phyloP scores from a whole-genome alignment of 192 early-diverging fungal genomes.

The Coemansia brasiliensis region DNA sequence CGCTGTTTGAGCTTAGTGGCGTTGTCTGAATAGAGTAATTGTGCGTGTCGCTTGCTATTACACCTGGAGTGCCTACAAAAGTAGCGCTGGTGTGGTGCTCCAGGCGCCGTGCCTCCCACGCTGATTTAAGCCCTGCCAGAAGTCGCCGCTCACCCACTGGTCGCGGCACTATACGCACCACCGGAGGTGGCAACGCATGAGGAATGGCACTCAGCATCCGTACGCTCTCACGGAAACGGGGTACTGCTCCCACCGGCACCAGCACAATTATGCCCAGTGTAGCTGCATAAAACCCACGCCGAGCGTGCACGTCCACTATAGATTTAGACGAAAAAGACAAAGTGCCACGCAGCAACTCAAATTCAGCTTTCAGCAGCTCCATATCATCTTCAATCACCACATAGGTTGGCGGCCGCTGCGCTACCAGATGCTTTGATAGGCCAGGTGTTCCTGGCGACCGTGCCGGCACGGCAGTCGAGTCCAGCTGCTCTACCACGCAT shows the following conservation, averaged over 20 bases:
- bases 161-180: constrained; percentile 35
- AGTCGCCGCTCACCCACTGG: constrained; percentile 40
- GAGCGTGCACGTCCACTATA: not conserved
- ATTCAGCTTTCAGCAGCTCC: constrained; percentile 31
- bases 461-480: constrained; percentile 7
- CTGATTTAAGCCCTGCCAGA: constrained; percentile 22
- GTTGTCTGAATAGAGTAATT: constrained; percentile 11
- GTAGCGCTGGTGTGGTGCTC: constrained; percentile 8
- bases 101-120: constrained; percentile 29
- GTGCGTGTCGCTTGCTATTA: not conserved
- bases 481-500: constrained; percentile 30
- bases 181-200: constrained; percentile 44
- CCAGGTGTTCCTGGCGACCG: constrained; percentile 29
- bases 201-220: constrained; percentile 18
- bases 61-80: not conserved
- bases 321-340: constrained; percentile 36
- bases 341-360: constrained; percentile 46
- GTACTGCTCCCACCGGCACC: constrained; percentile 16
- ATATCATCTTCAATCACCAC: constrained; percentile 33
- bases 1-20: constrained; percentile 33
- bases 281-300: constrained; percentile 16
- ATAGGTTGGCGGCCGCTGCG: constrained; percentile 41
- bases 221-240: constrained; percentile 19
- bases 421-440: constrained; percentile 22
- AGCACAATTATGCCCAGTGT: constrained; percentile 42